These are phyloP conservation scores for Alternaria angustiovoidea DNA, from an alignment of 2,329 filamentous ascomycete species.

Conservation along the genomic window DNA sequence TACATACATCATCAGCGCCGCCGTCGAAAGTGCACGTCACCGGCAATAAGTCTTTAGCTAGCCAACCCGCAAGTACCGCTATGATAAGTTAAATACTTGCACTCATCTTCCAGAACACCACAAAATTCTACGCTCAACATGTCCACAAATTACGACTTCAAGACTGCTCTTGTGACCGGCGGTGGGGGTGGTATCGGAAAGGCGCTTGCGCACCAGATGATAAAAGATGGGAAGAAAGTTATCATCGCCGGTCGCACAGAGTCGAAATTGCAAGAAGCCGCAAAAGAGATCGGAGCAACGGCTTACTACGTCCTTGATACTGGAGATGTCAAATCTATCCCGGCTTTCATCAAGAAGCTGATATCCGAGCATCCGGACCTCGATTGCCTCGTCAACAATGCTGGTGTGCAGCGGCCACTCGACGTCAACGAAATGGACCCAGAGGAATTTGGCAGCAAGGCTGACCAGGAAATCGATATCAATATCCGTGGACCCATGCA, in stretches of 20 bases:
- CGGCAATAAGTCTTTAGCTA: neutral
- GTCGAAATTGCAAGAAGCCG: conserved; percentile 58
- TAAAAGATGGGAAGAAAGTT: conserved; percentile 57
- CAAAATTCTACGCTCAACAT: conserved; percentile 12
- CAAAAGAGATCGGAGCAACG: conserved; percentile 55
- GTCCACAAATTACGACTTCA: conserved; percentile 45
- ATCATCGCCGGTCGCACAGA: conserved; percentile 65
- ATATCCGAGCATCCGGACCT: conserved; percentile 61
- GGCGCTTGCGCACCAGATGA: conserved; percentile 58
- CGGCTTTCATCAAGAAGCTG: conserved; percentile 57
- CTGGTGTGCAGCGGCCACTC: conserved; percentile 65
- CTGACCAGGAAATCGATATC: conserved; percentile 66
- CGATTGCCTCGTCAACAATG: conserved; percentile 68
- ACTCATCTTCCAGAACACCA: neutral
- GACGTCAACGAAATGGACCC: conserved; percentile 51
- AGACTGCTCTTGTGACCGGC: conserved; percentile 55
- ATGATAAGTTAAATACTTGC: neutral
- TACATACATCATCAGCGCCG: neutral
- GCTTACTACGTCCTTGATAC: conserved; percentile 64
- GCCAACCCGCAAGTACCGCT: neutral
- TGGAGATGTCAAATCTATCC: conserved; percentile 55
- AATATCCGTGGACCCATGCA: conserved; percentile 68
- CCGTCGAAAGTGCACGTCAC: neutral
- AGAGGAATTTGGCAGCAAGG: conserved; percentile 57
- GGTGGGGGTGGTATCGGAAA: conserved; percentile 63